A percentile compares a stretch with the other conserved stretches of the same genome.
Conservation (phyloP, 345 rosid species). For the Adansonia digitata region DNA sequence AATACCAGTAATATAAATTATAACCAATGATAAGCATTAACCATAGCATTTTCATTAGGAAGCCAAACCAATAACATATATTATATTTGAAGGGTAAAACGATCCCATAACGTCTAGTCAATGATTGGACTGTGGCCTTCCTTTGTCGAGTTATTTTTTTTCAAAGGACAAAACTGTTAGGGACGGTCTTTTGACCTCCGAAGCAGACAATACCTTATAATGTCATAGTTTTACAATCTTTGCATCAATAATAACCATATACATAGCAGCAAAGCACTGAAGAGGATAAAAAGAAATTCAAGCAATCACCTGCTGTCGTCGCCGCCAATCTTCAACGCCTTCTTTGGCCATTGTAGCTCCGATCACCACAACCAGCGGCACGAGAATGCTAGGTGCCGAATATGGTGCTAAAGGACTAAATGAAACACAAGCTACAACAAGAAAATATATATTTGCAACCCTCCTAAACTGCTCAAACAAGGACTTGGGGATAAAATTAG, state of each 20-base stretch:
- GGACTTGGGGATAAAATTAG: conserved; percentile 84
- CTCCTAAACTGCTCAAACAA: conserved; percentile 95
- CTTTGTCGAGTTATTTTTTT: too few species aligned
- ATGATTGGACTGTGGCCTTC: too few species aligned
- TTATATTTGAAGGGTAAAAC: too few species aligned
- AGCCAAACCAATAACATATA: neutral
- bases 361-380: conserved; percentile 69
- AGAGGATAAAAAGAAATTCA: neutral
- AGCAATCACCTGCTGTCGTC: conserved; percentile 60
- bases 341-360: conserved; percentile 85
- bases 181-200: too few species aligned
- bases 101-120: too few species aligned
- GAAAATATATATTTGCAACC: conserved; percentile 85
- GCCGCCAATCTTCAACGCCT: conserved; percentile 76
- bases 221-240: too few species aligned
- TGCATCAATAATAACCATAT: too few species aligned
- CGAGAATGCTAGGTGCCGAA: conserved; percentile 57
- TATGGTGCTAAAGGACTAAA: conserved; percentile 87
- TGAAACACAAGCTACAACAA: conserved; percentile 77
- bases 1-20: neutral
- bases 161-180: too few species aligned
- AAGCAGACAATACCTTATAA: too few species aligned
- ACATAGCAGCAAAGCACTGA: neutral
- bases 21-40: neutral
- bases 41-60: neutral